Evolutionary conservation across 441 rosid genomes (phyloP), one percentile per base, ranked within the genome.

Genomic region (Geranium incanum): DNA sequence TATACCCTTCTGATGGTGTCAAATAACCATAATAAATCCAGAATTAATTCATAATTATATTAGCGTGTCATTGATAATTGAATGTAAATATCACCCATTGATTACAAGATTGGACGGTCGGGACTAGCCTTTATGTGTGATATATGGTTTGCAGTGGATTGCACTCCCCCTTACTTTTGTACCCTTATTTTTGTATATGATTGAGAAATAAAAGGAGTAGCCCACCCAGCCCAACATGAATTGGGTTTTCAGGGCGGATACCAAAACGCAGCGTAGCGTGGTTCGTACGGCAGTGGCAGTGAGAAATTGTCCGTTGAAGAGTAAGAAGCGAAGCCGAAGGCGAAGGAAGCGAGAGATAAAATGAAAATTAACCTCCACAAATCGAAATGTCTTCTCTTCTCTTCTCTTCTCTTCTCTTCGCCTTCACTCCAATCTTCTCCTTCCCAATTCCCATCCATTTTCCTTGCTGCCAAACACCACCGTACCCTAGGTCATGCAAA

Each of bases 251-350:
- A 28, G 33, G 33, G 52, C n/a, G n/a, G 13, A 45, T n/a, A 5
- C 62, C 63, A 57, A 55, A 55, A 55, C 18, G 21, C 63, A 18
- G 11, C 63, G 63, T 57, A 8, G 9, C 63, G 63, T 57, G 28
- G 1, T 5, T 2, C 18, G 63, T 57, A 57, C 63, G 23, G 63
- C 63, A 57, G 23, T 57, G 63, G 21, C 16, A 16, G 63, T 18
- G 63, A 57, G 63, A 57, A 57, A 57, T 57, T 16, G 63, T 5
- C 63, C 23, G 63, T 57, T 57, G 63, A 57, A 57, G 63, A 57
- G 63, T 21, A 28, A 19, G 66, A 38, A 21, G 83, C 84, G 80
- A 74, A 81, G 78, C 50, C 18, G 36, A 16, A 75, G 86, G 83
- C 83, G 52, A 23, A 60, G 39, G 83, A 77, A 74, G 43, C 81